Evolutionary conservation across 495 filamentous ascomycete species (phyloP).

Genomic region (Chaetomium tenue): DNA sequence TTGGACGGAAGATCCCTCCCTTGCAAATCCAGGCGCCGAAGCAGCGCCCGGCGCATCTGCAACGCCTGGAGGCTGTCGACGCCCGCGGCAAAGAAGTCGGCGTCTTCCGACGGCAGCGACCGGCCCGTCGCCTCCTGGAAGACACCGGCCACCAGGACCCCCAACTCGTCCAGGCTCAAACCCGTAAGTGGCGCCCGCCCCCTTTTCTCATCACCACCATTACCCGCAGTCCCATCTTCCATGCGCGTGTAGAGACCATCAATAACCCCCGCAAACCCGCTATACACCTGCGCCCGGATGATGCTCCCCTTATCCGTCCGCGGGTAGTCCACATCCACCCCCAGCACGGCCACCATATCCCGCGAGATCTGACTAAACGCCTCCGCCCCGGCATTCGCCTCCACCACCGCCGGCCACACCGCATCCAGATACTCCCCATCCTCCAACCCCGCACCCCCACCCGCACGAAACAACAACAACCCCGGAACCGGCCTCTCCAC

Average conservation of each 20-base stretch:
- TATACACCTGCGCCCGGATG: constrained; percentile 52
- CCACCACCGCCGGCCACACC: not conserved
- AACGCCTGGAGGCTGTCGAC: constrained; percentile 59
- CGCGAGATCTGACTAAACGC: constrained; percentile 52
- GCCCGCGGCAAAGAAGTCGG: constrained; percentile 55
- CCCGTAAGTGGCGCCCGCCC: no score
- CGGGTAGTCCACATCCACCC: constrained; percentile 42
- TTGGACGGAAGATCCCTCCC: not conserved
- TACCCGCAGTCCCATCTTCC: constrained; percentile 26
- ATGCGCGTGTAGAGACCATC: constrained; percentile 44
- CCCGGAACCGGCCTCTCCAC: constrained; percentile 33
- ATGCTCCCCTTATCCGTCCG: constrained; percentile 59
- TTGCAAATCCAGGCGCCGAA: not conserved
- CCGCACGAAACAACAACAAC: not conserved
- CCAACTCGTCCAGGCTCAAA: no score
- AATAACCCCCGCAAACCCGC: constrained; percentile 47
- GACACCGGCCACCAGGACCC: no score
- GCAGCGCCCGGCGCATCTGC: constrained; percentile 5
- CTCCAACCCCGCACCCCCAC: not conserved
- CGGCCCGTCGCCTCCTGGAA: not conserved
- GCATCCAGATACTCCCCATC: not conserved
- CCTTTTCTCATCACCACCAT: no score
- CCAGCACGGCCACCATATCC: constrained; percentile 49
- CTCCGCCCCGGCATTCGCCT: not conserved
- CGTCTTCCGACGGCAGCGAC: constrained; percentile 6